Conservation (phyloP, 2,329 filamentous ascomycete species). For the Phialemoniopsis sp. region DNA sequence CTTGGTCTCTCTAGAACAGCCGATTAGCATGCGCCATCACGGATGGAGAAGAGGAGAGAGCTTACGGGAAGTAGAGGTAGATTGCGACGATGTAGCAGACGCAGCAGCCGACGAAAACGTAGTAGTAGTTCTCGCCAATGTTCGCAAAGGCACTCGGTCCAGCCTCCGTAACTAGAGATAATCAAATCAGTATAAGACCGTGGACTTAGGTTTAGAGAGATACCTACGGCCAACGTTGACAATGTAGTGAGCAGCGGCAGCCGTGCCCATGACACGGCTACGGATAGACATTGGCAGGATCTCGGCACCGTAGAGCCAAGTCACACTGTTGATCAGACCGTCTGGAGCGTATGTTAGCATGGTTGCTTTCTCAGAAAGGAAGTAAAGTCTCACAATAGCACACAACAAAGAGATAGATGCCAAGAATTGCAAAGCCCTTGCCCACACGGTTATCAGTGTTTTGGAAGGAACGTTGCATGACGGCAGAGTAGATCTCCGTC, state of each 20-base stretch:
- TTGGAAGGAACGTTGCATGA: constrained; percentile 54
- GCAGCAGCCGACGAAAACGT: constrained; percentile 52
- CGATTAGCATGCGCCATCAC: neutral
- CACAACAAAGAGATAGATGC: constrained; percentile 54
- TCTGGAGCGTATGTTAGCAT: too few relatives aligned
- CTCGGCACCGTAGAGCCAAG: constrained; percentile 54
- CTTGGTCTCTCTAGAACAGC: constrained; percentile 33
- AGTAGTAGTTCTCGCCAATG: constrained; percentile 57
- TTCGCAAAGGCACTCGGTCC: constrained; percentile 52
- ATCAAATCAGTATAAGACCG: too few relatives aligned
- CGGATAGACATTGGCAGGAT: constrained; percentile 47
- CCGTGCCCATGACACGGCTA: constrained; percentile 51
- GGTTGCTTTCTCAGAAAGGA: too few relatives aligned
- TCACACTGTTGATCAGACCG: constrained; percentile 47
- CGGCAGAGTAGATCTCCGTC: constrained; percentile 52
- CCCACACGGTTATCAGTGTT: constrained; percentile 48
- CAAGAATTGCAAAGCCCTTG: constrained; percentile 54
- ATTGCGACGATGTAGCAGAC: constrained; percentile 44
- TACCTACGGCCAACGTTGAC: constrained; percentile 41
- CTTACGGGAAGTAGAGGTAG: constrained; percentile 49
- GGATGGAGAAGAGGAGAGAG: too few relatives aligned
- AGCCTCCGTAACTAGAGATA: constrained; percentile 38
- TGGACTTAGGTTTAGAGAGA: too few relatives aligned
- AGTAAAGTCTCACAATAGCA: constrained; percentile 43
- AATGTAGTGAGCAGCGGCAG: constrained; percentile 47